Conservation (phyloP, 495 filamentous ascomycete species). For the Xylaria palmicola region DNA sequence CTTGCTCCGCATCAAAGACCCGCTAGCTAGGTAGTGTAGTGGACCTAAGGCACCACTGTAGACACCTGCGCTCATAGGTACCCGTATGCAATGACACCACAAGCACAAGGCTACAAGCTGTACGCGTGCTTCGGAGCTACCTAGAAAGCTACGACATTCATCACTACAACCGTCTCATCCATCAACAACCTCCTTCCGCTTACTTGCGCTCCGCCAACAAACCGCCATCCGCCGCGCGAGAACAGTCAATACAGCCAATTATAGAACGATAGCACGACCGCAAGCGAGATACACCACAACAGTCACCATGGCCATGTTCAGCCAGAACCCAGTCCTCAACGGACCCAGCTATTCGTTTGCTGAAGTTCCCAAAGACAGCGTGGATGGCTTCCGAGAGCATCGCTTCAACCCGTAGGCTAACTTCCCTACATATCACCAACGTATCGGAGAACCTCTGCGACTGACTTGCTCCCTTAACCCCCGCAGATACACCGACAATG, state of each 20-base stretch:
- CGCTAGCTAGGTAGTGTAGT: background rate
- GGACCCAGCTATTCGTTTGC: slow-evolving; percentile 60
- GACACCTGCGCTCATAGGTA: no score
- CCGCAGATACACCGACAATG: slow-evolving; percentile 93
- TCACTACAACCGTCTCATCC: slow-evolving; percentile 19
- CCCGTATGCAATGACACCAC: background rate
- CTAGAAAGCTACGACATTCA: slow-evolving; percentile 20
- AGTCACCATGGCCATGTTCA: slow-evolving; percentile 58
- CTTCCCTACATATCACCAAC: background rate
- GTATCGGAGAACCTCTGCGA: background rate
- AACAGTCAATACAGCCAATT: slow-evolving; percentile 7
- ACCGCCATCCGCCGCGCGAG: background rate
- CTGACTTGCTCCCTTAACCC: slow-evolving; percentile 13
- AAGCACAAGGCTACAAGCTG: slow-evolving; percentile 48
- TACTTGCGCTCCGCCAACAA: background rate
- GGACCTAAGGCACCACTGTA: no score
- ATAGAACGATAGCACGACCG: background rate
- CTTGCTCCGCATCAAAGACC: background rate
- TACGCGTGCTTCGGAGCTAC: slow-evolving; percentile 38
- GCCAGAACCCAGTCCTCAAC: slow-evolving; percentile 61
- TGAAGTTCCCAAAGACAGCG: slow-evolving; percentile 46
- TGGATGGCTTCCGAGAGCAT: slow-evolving; percentile 62
- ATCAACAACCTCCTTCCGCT: slow-evolving; percentile 1
- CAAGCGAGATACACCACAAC: slow-evolving; percentile 7
- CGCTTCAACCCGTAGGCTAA: slow-evolving; percentile 84